These are phyloP conservation scores for Linderniella brevidens DNA, from an alignment of 257 asterid species.

Conservation along the genomic window DNA sequence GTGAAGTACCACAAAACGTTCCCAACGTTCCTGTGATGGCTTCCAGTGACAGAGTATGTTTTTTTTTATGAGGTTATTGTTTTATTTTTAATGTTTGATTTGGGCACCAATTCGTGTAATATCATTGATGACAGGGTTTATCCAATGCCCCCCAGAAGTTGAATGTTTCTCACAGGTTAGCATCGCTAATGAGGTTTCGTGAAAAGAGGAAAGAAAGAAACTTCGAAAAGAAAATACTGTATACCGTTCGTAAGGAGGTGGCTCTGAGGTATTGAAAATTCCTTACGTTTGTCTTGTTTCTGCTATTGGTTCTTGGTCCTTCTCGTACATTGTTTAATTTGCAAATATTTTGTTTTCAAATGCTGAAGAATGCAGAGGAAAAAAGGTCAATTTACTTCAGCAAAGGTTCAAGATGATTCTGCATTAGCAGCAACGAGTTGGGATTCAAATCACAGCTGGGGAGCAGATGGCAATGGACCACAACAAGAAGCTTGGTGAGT, in stretches of 20 bases:
- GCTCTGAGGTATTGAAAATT: slow-evolving; percentile 4
- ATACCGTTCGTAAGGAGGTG: slow-evolving; percentile 9
- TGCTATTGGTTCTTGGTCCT: background rate
- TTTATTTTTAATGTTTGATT: too few species aligned
- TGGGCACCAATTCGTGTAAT: too few species aligned
- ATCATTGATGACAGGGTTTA: background rate
- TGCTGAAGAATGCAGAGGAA: slow-evolving; percentile 56
- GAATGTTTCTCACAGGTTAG: slow-evolving; percentile 9
- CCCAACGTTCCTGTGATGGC: slow-evolving; percentile 32
- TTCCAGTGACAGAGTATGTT: slow-evolving; percentile 33
- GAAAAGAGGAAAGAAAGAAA: slow-evolving; percentile 9
- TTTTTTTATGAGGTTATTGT: background rate
- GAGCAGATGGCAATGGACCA: slow-evolving; percentile 27
- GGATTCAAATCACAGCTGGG: slow-evolving; percentile 48
- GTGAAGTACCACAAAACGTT: slow-evolving; percentile 40
- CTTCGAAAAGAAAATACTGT: slow-evolving; percentile 7
- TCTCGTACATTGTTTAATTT: background rate
- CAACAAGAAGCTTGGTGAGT: slow-evolving; percentile 47
- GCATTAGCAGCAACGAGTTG: slow-evolving; percentile 51
- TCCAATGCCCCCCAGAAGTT: slow-evolving; percentile 1
- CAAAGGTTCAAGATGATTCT: slow-evolving; percentile 45
- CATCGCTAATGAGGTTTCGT: slow-evolving; percentile 7
- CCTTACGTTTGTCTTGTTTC: background rate
- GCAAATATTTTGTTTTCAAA: slow-evolving; percentile 1
- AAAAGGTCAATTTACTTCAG: slow-evolving; percentile 68